These are phyloP conservation scores for Neofusicoccum sp. DNA, from an alignment of 2,329 filamentous ascomycete genomes.

Conservation along the genomic window DNA sequence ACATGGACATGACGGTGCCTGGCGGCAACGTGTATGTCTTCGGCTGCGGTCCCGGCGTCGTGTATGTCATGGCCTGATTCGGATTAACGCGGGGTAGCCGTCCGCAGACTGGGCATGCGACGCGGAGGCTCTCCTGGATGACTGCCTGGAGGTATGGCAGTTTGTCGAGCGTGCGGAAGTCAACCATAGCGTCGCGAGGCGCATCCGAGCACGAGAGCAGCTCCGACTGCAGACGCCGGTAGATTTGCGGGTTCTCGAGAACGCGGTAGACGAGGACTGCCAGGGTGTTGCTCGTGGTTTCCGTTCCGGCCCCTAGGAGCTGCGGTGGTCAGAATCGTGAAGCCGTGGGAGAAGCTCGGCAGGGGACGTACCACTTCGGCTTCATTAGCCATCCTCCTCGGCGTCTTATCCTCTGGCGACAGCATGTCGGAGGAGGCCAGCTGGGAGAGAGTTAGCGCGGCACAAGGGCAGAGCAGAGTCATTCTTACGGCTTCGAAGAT, in stretches of 20 bases:
- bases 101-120: slow-evolving; percentile 19
- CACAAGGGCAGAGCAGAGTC: not conserved
- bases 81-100: slow-evolving; percentile 22
- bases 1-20: slow-evolving; percentile 21
- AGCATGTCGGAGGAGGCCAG: slow-evolving; percentile 31
- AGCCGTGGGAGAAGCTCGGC: not conserved
- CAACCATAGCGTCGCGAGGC: not conserved
- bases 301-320: slow-evolving; percentile 37
- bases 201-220: slow-evolving; percentile 22
- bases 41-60: not conserved
- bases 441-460: slow-evolving; percentile 11
- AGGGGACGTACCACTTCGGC: slow-evolving; percentile 20
- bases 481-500: not conserved
- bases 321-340: not conserved
- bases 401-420: slow-evolving; percentile 34
- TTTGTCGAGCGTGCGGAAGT: slow-evolving; percentile 16
- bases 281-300: slow-evolving; percentile 38
- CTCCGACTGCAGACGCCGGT: slow-evolving; percentile 34
- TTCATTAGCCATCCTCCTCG: slow-evolving; percentile 34
- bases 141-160: slow-evolving; percentile 23
- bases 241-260: slow-evolving; percentile 31
- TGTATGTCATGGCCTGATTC: slow-evolving; percentile 19
- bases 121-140: slow-evolving; percentile 23
- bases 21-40: slow-evolving; percentile 22
- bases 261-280: slow-evolving; percentile 37